A percentile compares a stretch with the other conserved stretches of the same genome.
Conservation (phyloP, 164 flowering plant genomes). For the Tinospora cordifolia region DNA sequence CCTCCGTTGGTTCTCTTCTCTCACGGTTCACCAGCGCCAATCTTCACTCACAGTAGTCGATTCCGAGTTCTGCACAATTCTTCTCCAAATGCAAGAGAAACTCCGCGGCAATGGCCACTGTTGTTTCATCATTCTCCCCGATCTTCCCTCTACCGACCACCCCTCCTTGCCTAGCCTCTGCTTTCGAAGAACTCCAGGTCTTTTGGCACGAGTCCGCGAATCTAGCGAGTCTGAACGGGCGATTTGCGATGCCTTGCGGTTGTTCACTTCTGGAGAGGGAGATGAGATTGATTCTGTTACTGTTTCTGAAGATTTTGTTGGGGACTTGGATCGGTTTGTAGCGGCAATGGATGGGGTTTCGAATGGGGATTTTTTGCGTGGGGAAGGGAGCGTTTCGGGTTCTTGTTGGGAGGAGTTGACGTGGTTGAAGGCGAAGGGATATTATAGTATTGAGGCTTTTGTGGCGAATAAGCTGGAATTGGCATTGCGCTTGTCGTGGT, state of each 20-base stretch:
- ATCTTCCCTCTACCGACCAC: constrained; percentile 39
- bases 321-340: constrained; percentile 53
- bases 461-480: constrained; percentile 72
- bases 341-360: constrained; percentile 62
- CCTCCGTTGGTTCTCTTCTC: constrained; percentile 80
- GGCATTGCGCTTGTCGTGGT: constrained; percentile 74
- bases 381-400: constrained; percentile 45
- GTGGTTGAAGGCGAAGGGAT: constrained; percentile 84
- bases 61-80: constrained; percentile 36
- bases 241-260: constrained; percentile 30
- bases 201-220: constrained; percentile 46
- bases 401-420: constrained; percentile 65
- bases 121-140: constrained; percentile 61
- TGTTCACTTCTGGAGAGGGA: constrained; percentile 57
- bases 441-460: constrained; percentile 70
- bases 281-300: constrained; percentile 54
- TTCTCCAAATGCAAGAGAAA: constrained; percentile 53
- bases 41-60: constrained; percentile 59
- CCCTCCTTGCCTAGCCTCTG: constrained; percentile 52
- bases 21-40: constrained; percentile 58
- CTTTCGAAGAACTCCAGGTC: constrained; percentile 56
- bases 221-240: constrained; percentile 27
- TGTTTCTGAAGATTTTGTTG: constrained; percentile 56
- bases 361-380: constrained; percentile 59
- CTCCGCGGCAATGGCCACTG: constrained; percentile 40